Base-by-base conservation (phyloP, 1,284 basidiomycete genomes). In the Pseudozyma flocculosa region DNA sequence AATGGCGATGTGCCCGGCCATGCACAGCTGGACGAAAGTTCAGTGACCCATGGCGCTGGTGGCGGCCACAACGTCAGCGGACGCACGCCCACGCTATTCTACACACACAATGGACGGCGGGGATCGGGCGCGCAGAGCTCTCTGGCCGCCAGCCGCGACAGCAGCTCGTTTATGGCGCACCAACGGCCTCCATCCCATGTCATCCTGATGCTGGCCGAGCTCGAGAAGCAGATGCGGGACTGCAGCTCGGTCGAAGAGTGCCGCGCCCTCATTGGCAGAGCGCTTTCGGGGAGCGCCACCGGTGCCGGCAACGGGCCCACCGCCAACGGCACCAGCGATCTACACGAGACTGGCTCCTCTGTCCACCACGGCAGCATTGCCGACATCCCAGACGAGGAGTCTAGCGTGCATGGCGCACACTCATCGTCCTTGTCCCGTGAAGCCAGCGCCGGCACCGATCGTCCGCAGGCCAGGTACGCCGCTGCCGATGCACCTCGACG, bases 181-280 rank as follows among this genome's bases (percentile, higher is more conserved):
- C 26, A 29, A 11, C 5, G 26, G 11, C 26, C 26, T 5, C 11
- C 26, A 5, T 5, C 48, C 24, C 14, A 56, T 39, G 54, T 48
- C 40, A 50, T 57, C 19, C 60, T 48, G 43, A 37, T 60, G 17
- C 53, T 73, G 11, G 51, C 59, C 2, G 67, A 65, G 15, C 47
- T 73, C 36, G 67, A 73, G 49, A 50, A 48, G 21, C 48, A 59
- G 23, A 72, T 73, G 69, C 55, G 58, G 23, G 50, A 42, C 34
- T 66, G 59, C 43, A 48, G 53, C 38, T 61, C 45, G n/a, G 67
- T 70, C 18, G 64, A 68, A 24, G 71, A 72, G 43, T 73, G 71
- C 48, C 61, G 63, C 24, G 48, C 45, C 22, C 54, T 73, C 22
- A 58, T 73, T 17, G 43, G 34, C 4, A 57, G 62, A 22, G 63